Evolutionary conservation across 2,329 filamentous ascomycete species (phyloP).

Genomic region (Phialophora macrospora): DNA sequence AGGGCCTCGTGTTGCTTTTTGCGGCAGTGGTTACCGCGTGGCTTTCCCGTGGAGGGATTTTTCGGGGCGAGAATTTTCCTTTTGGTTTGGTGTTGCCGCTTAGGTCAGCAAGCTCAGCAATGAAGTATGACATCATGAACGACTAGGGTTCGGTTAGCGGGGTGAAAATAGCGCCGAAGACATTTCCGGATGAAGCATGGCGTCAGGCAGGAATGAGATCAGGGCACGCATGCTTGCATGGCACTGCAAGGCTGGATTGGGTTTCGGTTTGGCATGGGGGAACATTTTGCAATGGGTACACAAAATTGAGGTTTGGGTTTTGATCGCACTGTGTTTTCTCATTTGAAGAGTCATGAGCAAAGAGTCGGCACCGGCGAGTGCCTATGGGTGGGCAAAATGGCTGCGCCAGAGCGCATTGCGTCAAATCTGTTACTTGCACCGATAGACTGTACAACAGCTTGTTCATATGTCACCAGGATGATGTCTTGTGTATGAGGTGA

Average conservation of each 20-base stretch:
- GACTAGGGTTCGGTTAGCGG: slow-evolving; percentile 8
- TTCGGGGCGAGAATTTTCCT: slow-evolving; percentile 15
- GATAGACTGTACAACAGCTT: slow-evolving; percentile 24
- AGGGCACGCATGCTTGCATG: neutral
- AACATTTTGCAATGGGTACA: neutral
- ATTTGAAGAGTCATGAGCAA: neutral
- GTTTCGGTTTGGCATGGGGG: neutral
- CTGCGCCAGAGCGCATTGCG: slow-evolving; percentile 2
- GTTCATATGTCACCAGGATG: slow-evolving; percentile 10
- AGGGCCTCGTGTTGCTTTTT: slow-evolving; percentile 11
- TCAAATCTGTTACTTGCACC: neutral
- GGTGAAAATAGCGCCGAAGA: neutral
- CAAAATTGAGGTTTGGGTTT: neutral
- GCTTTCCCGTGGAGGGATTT: slow-evolving; percentile 12
- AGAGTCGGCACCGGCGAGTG: slow-evolving; percentile 2
- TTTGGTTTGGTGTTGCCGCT: slow-evolving; percentile 8
- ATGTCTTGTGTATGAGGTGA: neutral
- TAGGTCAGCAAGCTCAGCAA: slow-evolving; percentile 9
- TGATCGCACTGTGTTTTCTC: neutral
- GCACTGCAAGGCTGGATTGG: slow-evolving; percentile 11
- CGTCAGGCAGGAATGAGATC: slow-evolving; percentile 15
- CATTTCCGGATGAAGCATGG: slow-evolving; percentile 17
- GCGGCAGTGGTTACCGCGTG: neutral
- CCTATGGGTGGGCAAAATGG: neutral
- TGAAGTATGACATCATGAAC: slow-evolving; percentile 16